These are phyloP conservation scores for Gossypium herbaceum DNA, from an alignment of 345 rosid species.

Conservation along the genomic window DNA sequence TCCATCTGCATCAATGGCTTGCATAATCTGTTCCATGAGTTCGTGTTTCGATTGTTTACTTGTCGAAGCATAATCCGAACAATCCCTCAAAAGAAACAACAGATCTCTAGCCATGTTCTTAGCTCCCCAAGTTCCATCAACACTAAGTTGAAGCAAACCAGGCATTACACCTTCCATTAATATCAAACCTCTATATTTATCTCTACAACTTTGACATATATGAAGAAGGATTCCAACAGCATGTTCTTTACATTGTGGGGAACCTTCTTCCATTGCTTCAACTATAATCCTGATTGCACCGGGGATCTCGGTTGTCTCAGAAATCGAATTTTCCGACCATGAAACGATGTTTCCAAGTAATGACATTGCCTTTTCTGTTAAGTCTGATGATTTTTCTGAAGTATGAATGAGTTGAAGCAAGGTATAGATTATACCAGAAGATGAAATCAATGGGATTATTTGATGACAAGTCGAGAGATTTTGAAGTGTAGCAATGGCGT, in stretches of 20 bases:
- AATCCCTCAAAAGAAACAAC: constrained; percentile 60
- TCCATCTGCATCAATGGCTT: constrained; percentile 63
- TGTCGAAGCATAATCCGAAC: constrained; percentile 27
- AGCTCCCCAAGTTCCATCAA: constrained; percentile 66
- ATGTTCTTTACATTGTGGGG: constrained; percentile 57
- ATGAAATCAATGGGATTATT: constrained; percentile 41
- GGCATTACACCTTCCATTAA: constrained; percentile 79
- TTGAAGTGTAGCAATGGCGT: constrained; percentile 67
- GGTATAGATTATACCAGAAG: constrained; percentile 43
- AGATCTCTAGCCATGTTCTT: constrained; percentile 59
- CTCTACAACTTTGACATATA: constrained; percentile 59
- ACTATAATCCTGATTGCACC: constrained; percentile 24
- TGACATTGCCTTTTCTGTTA: constrained; percentile 54
- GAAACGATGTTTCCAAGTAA: constrained; percentile 46
- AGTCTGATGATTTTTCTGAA: constrained; percentile 42
- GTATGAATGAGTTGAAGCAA: constrained; percentile 47
- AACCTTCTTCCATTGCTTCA: constrained; percentile 76
- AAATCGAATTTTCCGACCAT: constrained; percentile 37
- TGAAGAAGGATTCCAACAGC: constrained; percentile 62
- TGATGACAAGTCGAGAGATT: constrained; percentile 66
- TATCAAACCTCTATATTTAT: constrained; percentile 58
- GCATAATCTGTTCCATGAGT: constrained; percentile 57
- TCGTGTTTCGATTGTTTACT: constrained; percentile 41
- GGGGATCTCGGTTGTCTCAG: constrained; percentile 24
- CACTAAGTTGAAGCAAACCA: constrained; percentile 71